Evolutionary conservation across 2,329 filamentous ascomycete genomes (phyloP), one percentile per base, ranked within the genome.

Genomic region (Diatrype stigma): DNA sequence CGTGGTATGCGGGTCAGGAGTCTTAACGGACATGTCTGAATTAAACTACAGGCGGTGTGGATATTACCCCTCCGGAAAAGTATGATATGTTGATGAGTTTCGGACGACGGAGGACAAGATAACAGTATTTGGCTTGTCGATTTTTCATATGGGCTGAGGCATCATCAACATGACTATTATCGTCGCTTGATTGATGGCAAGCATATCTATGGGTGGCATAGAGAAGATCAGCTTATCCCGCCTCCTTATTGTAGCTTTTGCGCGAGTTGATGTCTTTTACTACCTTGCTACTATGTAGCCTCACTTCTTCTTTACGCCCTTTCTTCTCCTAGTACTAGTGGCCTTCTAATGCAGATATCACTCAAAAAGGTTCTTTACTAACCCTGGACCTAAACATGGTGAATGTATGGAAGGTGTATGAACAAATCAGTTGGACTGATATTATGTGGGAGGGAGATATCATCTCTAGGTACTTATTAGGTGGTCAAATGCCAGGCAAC

Each of bases 301-400:
- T 58, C 60, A 51, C 62, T 67, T 59, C 58, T 63, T 60, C 55
- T 58, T 62, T 58, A 63, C 53, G 69, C 60, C 64, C 67, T 71
- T 71, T 73, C 68, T 70, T 72, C 71, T 67, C 61, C 63, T 75
- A 78, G 71, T 76, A 75, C 67, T 82, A 81, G 72, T 80, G 74
- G 72, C 74, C 75, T 80, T 81, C 73, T 82, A 82, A 82, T 82
- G 76, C 78, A 80, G 74, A 81, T 79, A 80, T 80, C 74, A 75
- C 71, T 73, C 72, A 71, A 70, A 70, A 38, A 53, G 54, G 51
- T 51, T 46, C 51, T 58, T 60, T 53, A 52, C 38, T 34, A 50
- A 32, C 40, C 14, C 10, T 45, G 2, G n/a, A 7, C 19, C 38
- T 46, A 32, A 26, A 11, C 34, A 21, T 45, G 26, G 4, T 34